Evolutionary conservation across 2,329 filamentous ascomycete species (phyloP).

Genomic region (Trichoderma harzianum): DNA sequence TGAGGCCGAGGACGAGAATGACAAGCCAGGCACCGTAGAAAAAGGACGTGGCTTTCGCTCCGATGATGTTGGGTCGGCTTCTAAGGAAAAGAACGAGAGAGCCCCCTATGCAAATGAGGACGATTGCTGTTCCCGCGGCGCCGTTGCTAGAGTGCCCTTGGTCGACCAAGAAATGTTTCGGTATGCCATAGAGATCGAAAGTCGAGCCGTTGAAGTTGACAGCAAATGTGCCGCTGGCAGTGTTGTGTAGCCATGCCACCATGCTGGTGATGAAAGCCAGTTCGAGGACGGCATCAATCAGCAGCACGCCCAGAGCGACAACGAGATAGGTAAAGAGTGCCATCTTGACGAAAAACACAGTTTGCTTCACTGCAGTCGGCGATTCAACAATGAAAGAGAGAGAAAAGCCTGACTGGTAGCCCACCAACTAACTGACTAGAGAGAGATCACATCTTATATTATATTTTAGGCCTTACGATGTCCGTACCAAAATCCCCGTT

Average conservation of each 20-base stretch:
- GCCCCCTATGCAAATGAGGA: constrained; percentile 28
- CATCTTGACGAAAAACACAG: constrained; percentile 3
- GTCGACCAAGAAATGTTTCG: constrained; percentile 26
- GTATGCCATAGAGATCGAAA: constrained; percentile 22
- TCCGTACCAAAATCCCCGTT: background rate
- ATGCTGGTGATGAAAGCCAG: constrained; percentile 28
- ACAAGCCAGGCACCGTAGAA: constrained; percentile 27
- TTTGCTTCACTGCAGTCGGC: background rate
- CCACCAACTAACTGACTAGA: background rate
- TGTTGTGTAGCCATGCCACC: constrained; percentile 28
- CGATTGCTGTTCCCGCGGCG: constrained; percentile 28
- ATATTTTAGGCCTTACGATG: background rate
- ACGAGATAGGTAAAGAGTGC: constrained; percentile 18
- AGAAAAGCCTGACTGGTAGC: background rate
- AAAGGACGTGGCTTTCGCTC: constrained; percentile 18
- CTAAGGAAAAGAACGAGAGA: constrained; percentile 25
- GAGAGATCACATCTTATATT: background rate
- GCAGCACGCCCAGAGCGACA: constrained; percentile 26
- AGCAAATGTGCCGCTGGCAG: constrained; percentile 25
- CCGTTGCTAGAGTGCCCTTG: constrained; percentile 31
- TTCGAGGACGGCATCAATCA: constrained; percentile 29
- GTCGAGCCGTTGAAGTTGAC: constrained; percentile 20
- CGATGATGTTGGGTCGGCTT: constrained; percentile 15
- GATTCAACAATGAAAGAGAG: background rate
- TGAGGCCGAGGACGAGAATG: constrained; percentile 23